These are phyloP conservation scores for Podila minutissima DNA, from an alignment of 192 early-diverging fungal genomes.

Conservation along the genomic window DNA sequence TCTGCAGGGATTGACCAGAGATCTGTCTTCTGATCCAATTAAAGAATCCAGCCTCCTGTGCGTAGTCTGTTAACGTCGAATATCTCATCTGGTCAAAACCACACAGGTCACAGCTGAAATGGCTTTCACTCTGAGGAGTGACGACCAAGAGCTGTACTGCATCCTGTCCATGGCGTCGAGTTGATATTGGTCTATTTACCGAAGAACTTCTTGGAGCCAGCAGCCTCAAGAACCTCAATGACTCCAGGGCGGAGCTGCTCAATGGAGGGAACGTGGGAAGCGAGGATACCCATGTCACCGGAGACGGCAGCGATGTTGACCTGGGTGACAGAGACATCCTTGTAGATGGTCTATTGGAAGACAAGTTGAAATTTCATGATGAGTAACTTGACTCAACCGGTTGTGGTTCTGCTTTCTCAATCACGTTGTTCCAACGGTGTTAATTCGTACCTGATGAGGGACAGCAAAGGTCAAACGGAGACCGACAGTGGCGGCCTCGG, in stretches of 20 bases:
- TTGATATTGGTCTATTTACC: constrained; percentile 59
- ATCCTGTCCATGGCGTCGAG: background rate
- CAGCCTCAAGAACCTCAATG: constrained; percentile 82
- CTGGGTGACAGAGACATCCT: constrained; percentile 81
- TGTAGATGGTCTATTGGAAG: constrained; percentile 71
- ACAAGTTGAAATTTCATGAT: background rate
- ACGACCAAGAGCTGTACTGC: too few relatives aligned
- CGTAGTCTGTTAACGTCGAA: too few relatives aligned
- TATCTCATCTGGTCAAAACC: too few relatives aligned
- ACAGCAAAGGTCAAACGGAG: constrained; percentile 90
- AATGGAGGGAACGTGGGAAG: constrained; percentile 96
- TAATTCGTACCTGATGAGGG: constrained; percentile 83
- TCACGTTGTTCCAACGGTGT: too few relatives aligned
- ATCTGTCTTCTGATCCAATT: background rate
- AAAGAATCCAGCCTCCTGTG: too few relatives aligned
- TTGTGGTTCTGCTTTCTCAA: too few relatives aligned
- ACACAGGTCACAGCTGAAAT: too few relatives aligned
- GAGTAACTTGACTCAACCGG: background rate
- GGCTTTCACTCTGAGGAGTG: too few relatives aligned
- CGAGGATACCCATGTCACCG: constrained; percentile 98
- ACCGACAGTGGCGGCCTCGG: constrained; percentile 71
- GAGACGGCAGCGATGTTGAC: constrained; percentile 94
- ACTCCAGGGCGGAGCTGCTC: constrained; percentile 94
- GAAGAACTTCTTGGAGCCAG: constrained; percentile 90
- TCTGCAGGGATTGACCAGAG: background rate